A percentile compares a stretch with the other conserved stretches of the same genome.
Conservation (phyloP, 352 stramenopile species). For the Elongisporangium undulatum region DNA sequence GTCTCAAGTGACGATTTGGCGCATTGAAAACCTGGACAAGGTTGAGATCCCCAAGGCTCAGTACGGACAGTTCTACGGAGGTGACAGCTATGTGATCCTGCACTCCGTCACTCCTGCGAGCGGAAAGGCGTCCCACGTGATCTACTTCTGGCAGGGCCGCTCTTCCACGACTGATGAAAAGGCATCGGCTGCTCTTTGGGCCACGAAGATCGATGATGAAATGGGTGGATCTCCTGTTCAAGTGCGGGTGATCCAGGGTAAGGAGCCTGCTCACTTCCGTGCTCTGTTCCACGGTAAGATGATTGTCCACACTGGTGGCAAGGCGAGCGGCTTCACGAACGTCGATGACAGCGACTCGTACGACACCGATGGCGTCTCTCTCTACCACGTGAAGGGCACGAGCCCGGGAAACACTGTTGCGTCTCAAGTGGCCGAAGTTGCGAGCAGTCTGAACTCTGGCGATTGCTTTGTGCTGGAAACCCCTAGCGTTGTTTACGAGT, state of each 20-base stretch:
- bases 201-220: slow-evolving; percentile 79
- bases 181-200: slow-evolving; percentile 55
- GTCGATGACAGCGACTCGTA: slow-evolving; percentile 77
- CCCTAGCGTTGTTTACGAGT: slow-evolving; percentile 66
- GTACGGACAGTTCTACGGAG: slow-evolving; percentile 92
- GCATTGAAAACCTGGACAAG: slow-evolving; percentile 90
- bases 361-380: slow-evolving; percentile 78
- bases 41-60: slow-evolving; percentile 65
- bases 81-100: slow-evolving; percentile 96
- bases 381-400: slow-evolving; percentile 91
- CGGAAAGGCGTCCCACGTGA: slow-evolving; percentile 75
- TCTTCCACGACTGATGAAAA: slow-evolving; percentile 87
- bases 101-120: slow-evolving; percentile 63
- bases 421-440: slow-evolving; percentile 72
- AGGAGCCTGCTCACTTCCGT: slow-evolving; percentile 86
- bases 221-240: slow-evolving; percentile 83
- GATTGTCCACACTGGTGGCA: slow-evolving; percentile 87
- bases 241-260: slow-evolving; percentile 82
- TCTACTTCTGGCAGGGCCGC: slow-evolving; percentile 92
- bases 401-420: slow-evolving; percentile 83
- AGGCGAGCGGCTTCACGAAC: slow-evolving; percentile 88
- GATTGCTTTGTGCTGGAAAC: slow-evolving; percentile 86
- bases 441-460: slow-evolving; percentile 84
- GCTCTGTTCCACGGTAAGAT: slow-evolving; percentile 89
- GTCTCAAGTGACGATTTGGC: slow-evolving; percentile 86